phyloP scores from a whole-genome alignment of 176 grass and related monocot genomes.

The Ensete glaucum region DNA sequence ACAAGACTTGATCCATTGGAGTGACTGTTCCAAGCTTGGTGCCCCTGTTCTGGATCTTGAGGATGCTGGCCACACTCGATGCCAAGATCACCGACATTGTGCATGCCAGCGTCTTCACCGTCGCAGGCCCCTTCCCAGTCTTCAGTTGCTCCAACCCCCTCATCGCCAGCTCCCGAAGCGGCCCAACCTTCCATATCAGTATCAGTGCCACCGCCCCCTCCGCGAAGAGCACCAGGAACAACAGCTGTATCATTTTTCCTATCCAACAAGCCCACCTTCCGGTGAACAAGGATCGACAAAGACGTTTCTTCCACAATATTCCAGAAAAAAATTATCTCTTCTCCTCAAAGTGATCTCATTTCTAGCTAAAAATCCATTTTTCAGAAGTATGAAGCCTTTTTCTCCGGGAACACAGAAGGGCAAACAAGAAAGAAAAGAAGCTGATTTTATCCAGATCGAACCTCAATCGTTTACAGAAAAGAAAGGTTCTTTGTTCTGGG shows the following conservation, averaged over 20 bases:
- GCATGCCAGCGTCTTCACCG: constrained; percentile 83
- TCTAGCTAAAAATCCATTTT: background rate
- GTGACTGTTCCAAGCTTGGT: constrained; percentile 65
- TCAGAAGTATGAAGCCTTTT: too few relatives aligned
- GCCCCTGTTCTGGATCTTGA: constrained; percentile 78
- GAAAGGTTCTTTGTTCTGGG: background rate
- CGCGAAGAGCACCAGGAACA: constrained; percentile 72
- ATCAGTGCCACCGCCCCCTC: constrained; percentile 77
- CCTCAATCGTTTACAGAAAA: background rate
- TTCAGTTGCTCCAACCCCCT: constrained; percentile 66
- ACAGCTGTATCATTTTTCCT: constrained; percentile 60
- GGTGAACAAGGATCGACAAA: background rate
- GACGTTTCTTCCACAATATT: too few relatives aligned
- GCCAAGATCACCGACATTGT: constrained; percentile 72
- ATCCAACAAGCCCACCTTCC: background rate
- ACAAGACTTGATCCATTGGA: constrained; percentile 98
- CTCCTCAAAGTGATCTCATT: background rate
- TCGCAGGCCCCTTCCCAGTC: constrained; percentile 65
- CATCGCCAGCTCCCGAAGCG: constrained; percentile 77
- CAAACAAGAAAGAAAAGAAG: too few relatives aligned
- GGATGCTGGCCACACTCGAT: constrained; percentile 63
- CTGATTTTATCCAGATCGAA: too few relatives aligned
- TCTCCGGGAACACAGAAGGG: too few relatives aligned
- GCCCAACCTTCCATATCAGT: constrained; percentile 82
- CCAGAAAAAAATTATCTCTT: too few relatives aligned